These are phyloP conservation scores for Phyllosticta citriasiana DNA, from an alignment of 2,329 filamentous ascomycete species.

Conservation along the genomic window DNA sequence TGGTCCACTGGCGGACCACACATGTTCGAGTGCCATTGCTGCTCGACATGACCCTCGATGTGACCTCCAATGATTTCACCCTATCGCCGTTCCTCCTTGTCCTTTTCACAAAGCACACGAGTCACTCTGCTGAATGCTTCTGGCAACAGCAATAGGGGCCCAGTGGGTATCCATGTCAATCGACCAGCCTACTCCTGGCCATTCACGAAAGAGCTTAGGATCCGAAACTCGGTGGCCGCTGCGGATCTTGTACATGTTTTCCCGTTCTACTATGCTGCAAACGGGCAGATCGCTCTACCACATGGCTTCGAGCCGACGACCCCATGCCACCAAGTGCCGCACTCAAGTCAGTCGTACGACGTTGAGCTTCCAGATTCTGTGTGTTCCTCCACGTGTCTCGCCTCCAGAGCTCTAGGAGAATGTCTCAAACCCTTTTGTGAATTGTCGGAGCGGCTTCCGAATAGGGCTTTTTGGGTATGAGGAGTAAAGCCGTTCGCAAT, in stretches of 20 bases:
- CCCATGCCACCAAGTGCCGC: neutral
- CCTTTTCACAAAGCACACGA: neutral
- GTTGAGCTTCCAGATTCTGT: neutral
- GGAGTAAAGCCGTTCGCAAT: neutral
- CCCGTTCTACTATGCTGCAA: neutral
- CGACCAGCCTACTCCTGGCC: neutral
- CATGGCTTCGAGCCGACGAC: neutral
- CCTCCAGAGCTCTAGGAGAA: neutral
- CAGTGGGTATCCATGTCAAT: neutral
- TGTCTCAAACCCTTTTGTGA: neutral
- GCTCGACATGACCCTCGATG: neutral
- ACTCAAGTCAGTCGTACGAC: neutral
- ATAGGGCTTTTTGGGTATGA: neutral
- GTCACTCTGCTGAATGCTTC: neutral
- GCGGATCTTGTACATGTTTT: neutral
- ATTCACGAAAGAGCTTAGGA: neutral
- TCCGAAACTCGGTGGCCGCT: neutral
- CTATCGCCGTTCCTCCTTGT: neutral
- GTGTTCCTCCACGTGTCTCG: neutral
- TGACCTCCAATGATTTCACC: neutral
- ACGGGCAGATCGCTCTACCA: neutral
- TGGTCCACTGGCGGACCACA: neutral
- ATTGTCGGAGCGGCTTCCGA: neutral
- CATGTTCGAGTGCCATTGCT: neutral
- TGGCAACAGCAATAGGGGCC: neutral